phyloP scores from a whole-genome alignment of 345 rosid species.

The Eutrema yunnanense region DNA sequence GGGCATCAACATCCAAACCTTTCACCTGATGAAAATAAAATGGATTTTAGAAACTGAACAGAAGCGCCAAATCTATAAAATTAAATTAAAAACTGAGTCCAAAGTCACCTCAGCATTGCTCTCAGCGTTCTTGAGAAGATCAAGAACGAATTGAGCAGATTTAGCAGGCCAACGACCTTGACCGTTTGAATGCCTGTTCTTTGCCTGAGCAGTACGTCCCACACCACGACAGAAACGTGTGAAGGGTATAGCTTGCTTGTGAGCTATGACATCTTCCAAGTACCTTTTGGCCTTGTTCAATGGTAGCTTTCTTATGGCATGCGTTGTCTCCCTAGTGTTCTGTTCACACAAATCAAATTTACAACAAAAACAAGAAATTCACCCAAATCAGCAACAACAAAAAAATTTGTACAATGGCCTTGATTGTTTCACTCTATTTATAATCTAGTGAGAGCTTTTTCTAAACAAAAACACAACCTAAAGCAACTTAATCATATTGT shows the following conservation, averaged over 20 bases:
- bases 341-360: slow-evolving; percentile 2
- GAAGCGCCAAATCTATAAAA: background rate
- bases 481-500: background rate
- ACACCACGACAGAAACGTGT: slow-evolving; percentile 91
- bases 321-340: slow-evolving; percentile 95
- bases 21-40: slow-evolving; percentile 57
- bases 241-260: slow-evolving; percentile 99
- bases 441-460: too few species aligned
- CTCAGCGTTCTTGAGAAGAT: slow-evolving; percentile 92
- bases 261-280: slow-evolving; percentile 89
- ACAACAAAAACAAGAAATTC: background rate
- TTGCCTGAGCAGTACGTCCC: slow-evolving; percentile 98
- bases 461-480: too few species aligned
- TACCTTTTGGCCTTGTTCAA: slow-evolving; percentile 94
- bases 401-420: background rate
- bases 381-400: background rate
- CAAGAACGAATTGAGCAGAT: slow-evolving; percentile 86
- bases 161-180: slow-evolving; percentile 98
- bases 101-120: slow-evolving; percentile 81
- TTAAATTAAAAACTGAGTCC: too few species aligned
- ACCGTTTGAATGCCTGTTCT: slow-evolving; percentile 93
- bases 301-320: slow-evolving; percentile 67
- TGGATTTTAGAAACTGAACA: background rate
- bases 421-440: too few species aligned
- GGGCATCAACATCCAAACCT: slow-evolving; percentile 91